Percentiles rank a stretch among this genome's conserved stretches.
These are phyloP conservation scores for Saposhnikovia divaricata DNA, from an alignment of 129 eudicot genomes.

Conservation along the genomic window DNA sequence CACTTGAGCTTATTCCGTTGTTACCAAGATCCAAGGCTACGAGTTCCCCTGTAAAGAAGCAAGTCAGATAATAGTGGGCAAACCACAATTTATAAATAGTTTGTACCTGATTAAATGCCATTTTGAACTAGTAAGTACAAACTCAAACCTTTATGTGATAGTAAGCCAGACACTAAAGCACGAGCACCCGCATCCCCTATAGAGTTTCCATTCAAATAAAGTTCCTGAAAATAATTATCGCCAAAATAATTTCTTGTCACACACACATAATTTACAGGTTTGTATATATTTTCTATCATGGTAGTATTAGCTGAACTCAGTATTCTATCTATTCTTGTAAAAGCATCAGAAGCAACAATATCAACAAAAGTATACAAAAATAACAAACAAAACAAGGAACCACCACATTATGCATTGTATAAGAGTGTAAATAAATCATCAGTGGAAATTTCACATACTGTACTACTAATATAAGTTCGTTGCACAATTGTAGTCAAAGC, in stretches of 20 bases:
- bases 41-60: slow-evolving; percentile 47
- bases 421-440: not conserved
- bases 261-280: not conserved
- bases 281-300: not conserved
- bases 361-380: not conserved
- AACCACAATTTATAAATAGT: not conserved
- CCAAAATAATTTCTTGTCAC: not conserved
- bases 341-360: not conserved
- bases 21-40: slow-evolving; percentile 64
- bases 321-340: not conserved
- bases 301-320: not conserved
- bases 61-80: slow-evolving; percentile 23
- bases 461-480: not conserved
- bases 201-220: slow-evolving; percentile 76
- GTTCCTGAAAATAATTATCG: slow-evolving; percentile 48
- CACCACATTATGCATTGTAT: not conserved
- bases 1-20: slow-evolving; percentile 64
- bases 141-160: slow-evolving; percentile 56
- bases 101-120: not conserved
- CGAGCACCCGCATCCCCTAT: slow-evolving; percentile 92
- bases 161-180: slow-evolving; percentile 64
- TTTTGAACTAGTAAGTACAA: not conserved
- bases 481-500: not conserved
- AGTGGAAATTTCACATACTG: not conserved
- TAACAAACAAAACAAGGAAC: not conserved